Evolutionary conservation across 345 rosid species (phyloP).

Genomic region (Erysimum cheiranthoides): DNA sequence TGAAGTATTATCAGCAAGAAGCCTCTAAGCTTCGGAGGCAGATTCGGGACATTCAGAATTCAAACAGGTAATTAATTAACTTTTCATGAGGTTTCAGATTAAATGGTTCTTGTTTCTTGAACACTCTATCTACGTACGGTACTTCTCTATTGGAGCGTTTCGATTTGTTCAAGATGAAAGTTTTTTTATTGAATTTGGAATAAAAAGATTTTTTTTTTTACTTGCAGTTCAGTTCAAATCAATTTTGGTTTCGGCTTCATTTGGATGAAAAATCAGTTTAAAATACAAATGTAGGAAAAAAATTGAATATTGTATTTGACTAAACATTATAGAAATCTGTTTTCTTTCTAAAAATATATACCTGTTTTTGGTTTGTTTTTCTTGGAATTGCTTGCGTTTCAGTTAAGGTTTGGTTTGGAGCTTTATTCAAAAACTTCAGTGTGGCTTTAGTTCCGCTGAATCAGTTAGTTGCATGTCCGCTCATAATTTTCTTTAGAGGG

Average conservation of each 20-base stretch:
- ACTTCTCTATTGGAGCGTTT: neutral
- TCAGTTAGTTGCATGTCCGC: neutral
- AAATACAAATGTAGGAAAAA: neutral
- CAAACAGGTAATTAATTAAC: constrained; percentile 58
- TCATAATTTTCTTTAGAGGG: neutral
- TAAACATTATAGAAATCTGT: neutral
- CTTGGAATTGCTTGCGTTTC: neutral
- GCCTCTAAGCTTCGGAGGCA: constrained; percentile 82
- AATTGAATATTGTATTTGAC: neutral
- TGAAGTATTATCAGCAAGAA: constrained; percentile 92
- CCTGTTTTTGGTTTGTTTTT: neutral
- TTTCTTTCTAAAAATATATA: neutral
- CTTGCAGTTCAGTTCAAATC: neutral
- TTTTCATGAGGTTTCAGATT: constrained; percentile 1
- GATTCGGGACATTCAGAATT: constrained; percentile 76
- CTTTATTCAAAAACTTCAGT: no score
- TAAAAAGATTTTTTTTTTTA: neutral
- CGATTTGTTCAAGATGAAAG: neutral
- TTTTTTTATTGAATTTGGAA: neutral
- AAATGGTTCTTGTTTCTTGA: constrained; percentile 18
- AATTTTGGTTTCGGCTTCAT: neutral
- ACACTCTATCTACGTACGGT: constrained; percentile 3
- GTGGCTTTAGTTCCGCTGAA: no score
- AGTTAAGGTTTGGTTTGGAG: no score
- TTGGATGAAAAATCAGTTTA: neutral